Conservation (phyloP, 2,329 filamentous ascomycete species). For the Botrytis galanthina region DNA sequence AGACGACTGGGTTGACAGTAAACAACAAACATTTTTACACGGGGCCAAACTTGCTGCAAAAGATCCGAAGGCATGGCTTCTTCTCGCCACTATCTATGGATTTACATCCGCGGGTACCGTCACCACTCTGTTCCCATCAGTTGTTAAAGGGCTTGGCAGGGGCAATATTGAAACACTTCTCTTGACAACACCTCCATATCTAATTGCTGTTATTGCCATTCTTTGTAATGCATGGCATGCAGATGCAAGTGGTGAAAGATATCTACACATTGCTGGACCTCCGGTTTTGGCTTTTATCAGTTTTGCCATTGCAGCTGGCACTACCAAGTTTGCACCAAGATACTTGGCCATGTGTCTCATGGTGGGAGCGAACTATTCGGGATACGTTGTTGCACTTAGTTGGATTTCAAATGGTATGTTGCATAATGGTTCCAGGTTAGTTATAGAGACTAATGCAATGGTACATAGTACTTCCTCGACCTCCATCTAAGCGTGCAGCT, state of each 20-base stretch:
- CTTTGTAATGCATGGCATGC: conserved; percentile 22
- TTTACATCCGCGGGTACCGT: conserved; percentile 25
- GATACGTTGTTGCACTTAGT: conserved; percentile 52
- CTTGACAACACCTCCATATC: conserved; percentile 28
- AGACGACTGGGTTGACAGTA: conserved; percentile 21
- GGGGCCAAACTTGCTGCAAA: conserved; percentile 12
- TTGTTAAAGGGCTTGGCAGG: conserved; percentile 10
- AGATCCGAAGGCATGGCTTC: conserved; percentile 19
- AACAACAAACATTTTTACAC: conserved; percentile 16
- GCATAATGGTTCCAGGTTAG: background rate
- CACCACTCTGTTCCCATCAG: conserved; percentile 37
- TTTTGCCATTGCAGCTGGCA: conserved; percentile 26
- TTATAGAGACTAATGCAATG: background rate
- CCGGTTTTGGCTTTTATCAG: conserved; percentile 25
- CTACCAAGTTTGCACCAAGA: conserved; percentile 24
- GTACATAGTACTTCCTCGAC: conserved; percentile 39
- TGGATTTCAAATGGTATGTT: conserved; percentile 63
- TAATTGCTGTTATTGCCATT: conserved; percentile 27
- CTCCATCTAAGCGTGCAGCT: conserved; percentile 28
- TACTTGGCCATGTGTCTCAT: conserved; percentile 25
- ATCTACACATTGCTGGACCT: conserved; percentile 26
- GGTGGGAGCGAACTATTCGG: conserved; percentile 10
- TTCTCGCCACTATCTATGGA: conserved; percentile 16
- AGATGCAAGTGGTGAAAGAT: conserved; percentile 25
- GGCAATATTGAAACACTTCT: conserved; percentile 5